These are phyloP conservation scores for Xylaria sp. DNA, from an alignment of 2,329 filamentous ascomycete species.

Conservation along the genomic window DNA sequence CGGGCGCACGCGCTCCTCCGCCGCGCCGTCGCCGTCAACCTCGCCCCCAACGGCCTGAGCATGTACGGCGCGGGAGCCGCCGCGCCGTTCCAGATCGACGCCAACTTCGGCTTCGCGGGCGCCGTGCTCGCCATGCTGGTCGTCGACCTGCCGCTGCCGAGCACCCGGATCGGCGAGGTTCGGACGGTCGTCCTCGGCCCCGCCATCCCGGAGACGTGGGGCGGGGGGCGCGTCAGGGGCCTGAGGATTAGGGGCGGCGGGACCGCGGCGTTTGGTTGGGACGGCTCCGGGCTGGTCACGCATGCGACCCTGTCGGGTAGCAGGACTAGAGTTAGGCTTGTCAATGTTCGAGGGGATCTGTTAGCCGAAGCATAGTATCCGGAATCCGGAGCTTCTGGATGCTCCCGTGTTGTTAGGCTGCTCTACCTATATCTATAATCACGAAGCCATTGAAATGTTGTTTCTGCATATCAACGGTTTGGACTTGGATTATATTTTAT, in stretches of 20 bases:
- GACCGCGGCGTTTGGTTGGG: constrained; percentile 48
- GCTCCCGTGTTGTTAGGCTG: too few relatives aligned
- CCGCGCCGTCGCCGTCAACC: constrained; percentile 52
- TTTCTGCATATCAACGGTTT: too few relatives aligned
- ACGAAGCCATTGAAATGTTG: too few relatives aligned
- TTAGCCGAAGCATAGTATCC: not conserved
- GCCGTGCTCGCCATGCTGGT: constrained; percentile 55
- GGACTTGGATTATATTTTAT: too few relatives aligned
- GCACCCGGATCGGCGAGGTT: constrained; percentile 14
- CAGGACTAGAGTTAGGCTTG: constrained; percentile 14
- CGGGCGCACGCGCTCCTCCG: constrained; percentile 51
- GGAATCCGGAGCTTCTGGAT: not conserved
- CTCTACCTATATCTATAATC: too few relatives aligned
- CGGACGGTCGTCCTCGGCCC: constrained; percentile 49
- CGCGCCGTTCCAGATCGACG: constrained; percentile 61
- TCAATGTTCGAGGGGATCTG: constrained; percentile 13
- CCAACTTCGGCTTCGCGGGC: constrained; percentile 57
- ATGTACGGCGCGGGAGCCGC: constrained; percentile 54
- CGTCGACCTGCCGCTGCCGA: constrained; percentile 47
- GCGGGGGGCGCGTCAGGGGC: constrained; percentile 46
- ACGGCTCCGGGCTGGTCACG: constrained; percentile 35
- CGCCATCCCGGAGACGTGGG: constrained; percentile 50
- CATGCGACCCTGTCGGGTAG: constrained; percentile 16
- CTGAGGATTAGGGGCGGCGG: constrained; percentile 49
- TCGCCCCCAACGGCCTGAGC: constrained; percentile 52